Conservation (phyloP, 1,284 basidiomycete genomes). For the Xerocomus amazonicus region DNA sequence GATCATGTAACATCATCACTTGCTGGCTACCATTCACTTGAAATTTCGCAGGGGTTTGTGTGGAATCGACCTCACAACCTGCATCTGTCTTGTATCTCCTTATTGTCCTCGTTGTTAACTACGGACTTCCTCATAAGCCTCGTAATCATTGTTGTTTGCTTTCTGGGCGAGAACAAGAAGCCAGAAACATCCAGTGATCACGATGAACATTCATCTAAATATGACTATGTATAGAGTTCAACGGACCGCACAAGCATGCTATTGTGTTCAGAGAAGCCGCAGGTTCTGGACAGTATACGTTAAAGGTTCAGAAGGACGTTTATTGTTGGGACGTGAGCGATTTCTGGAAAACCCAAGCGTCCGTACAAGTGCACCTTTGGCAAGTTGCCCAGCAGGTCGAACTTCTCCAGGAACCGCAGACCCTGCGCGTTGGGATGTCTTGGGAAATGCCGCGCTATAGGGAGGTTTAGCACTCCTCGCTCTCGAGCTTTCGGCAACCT, state of each 20-base stretch:
- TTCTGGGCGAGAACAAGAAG: slow-evolving; percentile 1
- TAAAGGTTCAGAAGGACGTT: slow-evolving; percentile 9
- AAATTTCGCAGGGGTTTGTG: slow-evolving; percentile 12
- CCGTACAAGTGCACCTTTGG: slow-evolving; percentile 45
- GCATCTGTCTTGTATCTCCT: slow-evolving; percentile 16
- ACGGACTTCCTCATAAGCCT: slow-evolving; percentile 1
- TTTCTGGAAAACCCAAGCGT: slow-evolving; percentile 25
- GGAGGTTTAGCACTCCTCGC: slow-evolving; percentile 33
- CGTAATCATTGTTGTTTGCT: slow-evolving; percentile 9
- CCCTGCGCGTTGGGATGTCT: slow-evolving; percentile 42
- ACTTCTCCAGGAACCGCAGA: slow-evolving; percentile 49
- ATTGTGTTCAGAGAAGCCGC: slow-evolving; percentile 19
- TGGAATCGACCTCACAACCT: slow-evolving; percentile 7
- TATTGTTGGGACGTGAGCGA: slow-evolving; percentile 13
- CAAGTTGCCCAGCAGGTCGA: slow-evolving; percentile 44
- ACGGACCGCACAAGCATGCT: background rate
- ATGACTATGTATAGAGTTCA: background rate
- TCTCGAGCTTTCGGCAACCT: slow-evolving; percentile 25
- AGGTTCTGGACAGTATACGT: slow-evolving; percentile 24
- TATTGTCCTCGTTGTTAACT: slow-evolving; percentile 10
- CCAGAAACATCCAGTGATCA: slow-evolving; percentile 15
- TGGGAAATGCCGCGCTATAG: slow-evolving; percentile 26
- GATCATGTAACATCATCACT: slow-evolving; percentile 27
- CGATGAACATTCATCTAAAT: background rate
- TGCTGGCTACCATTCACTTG: slow-evolving; percentile 16